phyloP scores from a whole-genome alignment of 2,329 filamentous ascomycete species.

The Hypomyces rosellus region DNA sequence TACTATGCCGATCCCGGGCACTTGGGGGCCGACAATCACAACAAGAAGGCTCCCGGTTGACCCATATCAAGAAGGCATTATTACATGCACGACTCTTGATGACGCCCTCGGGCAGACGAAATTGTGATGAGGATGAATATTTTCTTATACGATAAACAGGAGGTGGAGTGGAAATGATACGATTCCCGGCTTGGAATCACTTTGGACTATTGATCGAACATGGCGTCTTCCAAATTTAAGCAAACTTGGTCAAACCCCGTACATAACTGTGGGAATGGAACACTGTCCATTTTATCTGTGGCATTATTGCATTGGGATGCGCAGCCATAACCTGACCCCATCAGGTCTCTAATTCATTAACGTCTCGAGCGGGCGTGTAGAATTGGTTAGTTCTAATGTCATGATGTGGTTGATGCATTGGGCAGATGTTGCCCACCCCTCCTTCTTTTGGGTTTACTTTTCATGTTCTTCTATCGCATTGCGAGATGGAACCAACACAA shows the following conservation, averaged over 20 bases:
- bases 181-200: constrained; percentile 22
- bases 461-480: constrained; percentile 2
- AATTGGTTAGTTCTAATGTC: too few species aligned
- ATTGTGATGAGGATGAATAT: not conserved
- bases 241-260: constrained; percentile 24
- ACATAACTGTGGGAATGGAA: constrained; percentile 29
- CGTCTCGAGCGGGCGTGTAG: too few species aligned
- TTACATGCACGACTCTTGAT: too few species aligned
- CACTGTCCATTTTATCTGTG: constrained; percentile 31
- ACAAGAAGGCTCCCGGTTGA: too few species aligned
- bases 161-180: constrained; percentile 21
- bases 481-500: not conserved
- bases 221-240: constrained; percentile 22
- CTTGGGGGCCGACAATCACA: too few species aligned
- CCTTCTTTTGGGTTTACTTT: not conserved
- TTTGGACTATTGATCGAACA: constrained; percentile 27
- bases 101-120: too few species aligned
- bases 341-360: too few species aligned
- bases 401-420: too few species aligned
- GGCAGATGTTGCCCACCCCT: not conserved
- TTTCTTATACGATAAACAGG: constrained; percentile 17
- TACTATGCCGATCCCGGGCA: too few species aligned
- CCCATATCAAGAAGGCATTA: too few species aligned
- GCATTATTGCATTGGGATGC: constrained; percentile 42
- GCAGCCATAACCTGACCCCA: too few species aligned